Percentiles rank a stretch among this genome's conserved stretches.
Evolutionary conservation across 2,329 filamentous ascomycete genomes (phyloP).

Genomic region (Arachnomyces sp.): DNA sequence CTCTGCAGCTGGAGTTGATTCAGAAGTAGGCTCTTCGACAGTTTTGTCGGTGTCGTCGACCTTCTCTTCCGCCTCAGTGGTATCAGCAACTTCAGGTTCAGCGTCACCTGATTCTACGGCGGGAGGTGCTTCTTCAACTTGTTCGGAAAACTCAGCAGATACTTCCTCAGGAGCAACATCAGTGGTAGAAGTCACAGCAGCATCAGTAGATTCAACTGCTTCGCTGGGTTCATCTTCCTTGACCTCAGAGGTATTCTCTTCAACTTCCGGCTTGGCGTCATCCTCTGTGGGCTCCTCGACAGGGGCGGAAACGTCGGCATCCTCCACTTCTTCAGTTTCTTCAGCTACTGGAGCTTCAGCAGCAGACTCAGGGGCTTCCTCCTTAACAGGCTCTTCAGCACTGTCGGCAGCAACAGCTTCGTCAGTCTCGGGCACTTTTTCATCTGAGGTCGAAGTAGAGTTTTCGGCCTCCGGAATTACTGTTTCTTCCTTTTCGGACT

Average conservation of each 20-base stretch:
- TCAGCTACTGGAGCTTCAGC: background rate
- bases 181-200: background rate
- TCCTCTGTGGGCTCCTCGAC: background rate
- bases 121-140: too few species aligned
- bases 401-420: background rate
- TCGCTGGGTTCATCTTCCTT: background rate
- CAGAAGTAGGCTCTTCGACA: background rate
- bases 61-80: background rate
- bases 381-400: conserved; percentile 3
- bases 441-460: too few species aligned
- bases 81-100: background rate
- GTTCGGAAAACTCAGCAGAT: background rate
- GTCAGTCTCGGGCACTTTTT: background rate
- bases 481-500: too few species aligned
- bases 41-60: background rate
- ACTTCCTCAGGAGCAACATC: background rate
- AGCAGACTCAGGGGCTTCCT: background rate
- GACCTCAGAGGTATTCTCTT: background rate
- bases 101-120: too few species aligned
- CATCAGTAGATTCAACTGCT: background rate
- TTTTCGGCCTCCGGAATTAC: too few species aligned
- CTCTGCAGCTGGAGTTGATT: background rate
- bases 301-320: too few species aligned
- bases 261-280: background rate
- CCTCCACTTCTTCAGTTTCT: background rate